Percentiles rank a stretch among this genome's conserved stretches.
These are phyloP conservation scores for Phyllosticta ampelicida DNA, from an alignment of 2,329 filamentous ascomycete species.

Conservation along the genomic window DNA sequence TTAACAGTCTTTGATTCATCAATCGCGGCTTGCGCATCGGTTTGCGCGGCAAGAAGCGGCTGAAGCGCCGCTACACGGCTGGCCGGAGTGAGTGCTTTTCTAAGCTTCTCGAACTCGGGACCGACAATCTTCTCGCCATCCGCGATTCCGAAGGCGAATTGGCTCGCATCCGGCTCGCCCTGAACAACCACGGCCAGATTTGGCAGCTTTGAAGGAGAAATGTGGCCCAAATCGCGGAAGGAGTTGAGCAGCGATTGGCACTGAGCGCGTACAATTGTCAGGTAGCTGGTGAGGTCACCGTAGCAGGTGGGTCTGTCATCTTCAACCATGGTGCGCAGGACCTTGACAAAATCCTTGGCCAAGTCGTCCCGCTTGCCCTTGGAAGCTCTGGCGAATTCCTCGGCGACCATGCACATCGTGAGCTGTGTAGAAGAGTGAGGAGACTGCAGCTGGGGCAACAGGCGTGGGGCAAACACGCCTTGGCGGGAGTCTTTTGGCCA, in stretches of 20 bases:
- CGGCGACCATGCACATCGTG: constrained; percentile 69
- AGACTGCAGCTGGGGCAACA: constrained; percentile 59
- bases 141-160: constrained; percentile 77
- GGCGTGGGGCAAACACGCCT: constrained; percentile 52
- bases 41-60: constrained; percentile 66
- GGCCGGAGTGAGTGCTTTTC: constrained; percentile 78
- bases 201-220: constrained; percentile 50
- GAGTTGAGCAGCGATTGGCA: constrained; percentile 83
- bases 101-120: constrained; percentile 77
- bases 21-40: constrained; percentile 60
- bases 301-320: constrained; percentile 72
- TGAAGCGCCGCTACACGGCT: constrained; percentile 76
- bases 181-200: constrained; percentile 83
- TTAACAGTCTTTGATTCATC: constrained; percentile 71
- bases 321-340: constrained; percentile 68
- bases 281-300: constrained; percentile 77
- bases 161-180: constrained; percentile 82
- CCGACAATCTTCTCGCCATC: constrained; percentile 82
- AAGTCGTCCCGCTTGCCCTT: constrained; percentile 35
- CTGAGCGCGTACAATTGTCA: constrained; percentile 81
- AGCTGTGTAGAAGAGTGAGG: constrained; percentile 78
- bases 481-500: constrained; percentile 53
- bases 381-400: constrained; percentile 66
- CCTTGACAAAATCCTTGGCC: constrained; percentile 49
- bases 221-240: constrained; percentile 57